Evolutionary conservation across 2,329 filamentous ascomycete species (phyloP).

Genomic region (Phialophora expanda): DNA sequence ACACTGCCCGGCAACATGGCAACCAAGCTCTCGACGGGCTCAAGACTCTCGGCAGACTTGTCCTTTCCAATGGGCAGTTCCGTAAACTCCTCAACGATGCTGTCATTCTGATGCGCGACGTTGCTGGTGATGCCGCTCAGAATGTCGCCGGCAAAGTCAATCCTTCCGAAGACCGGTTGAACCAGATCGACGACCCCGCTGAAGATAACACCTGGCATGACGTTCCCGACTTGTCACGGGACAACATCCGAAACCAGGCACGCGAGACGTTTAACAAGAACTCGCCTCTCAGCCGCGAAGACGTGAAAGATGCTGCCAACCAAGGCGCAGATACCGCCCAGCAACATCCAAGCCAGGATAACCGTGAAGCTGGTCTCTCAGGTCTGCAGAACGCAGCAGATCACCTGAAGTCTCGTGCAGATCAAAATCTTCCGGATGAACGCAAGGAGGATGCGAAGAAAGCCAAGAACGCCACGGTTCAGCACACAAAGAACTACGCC

Average conservation of each 20-base stretch:
- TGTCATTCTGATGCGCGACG: constrained; percentile 79
- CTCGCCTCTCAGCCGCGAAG: constrained; percentile 61
- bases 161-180: constrained; percentile 76
- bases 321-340: constrained; percentile 63
- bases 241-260: constrained; percentile 70
- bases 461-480: constrained; percentile 47
- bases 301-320: constrained; percentile 65
- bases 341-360: constrained; percentile 44
- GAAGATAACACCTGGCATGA: constrained; percentile 95
- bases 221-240: constrained; percentile 73
- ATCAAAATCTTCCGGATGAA: constrained; percentile 70
- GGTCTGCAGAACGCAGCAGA: constrained; percentile 43
- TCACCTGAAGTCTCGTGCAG: constrained; percentile 61
- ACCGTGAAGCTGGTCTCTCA: constrained; percentile 45
- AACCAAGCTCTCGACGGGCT: constrained; percentile 83
- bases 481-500: constrained; percentile 73
- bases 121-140: constrained; percentile 85
- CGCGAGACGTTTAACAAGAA: constrained; percentile 65
- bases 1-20: constrained; percentile 78
- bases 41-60: constrained; percentile 81
- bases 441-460: constrained; percentile 50
- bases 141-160: constrained; percentile 77
- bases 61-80: constrained; percentile 97
- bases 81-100: constrained; percentile 87
- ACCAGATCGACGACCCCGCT: constrained; percentile 80